Percentiles rank a stretch among this genome's conserved stretches.
phyloP scores from a whole-genome alignment of 768 basidiomycete species.

The Boletus coccyginus region DNA sequence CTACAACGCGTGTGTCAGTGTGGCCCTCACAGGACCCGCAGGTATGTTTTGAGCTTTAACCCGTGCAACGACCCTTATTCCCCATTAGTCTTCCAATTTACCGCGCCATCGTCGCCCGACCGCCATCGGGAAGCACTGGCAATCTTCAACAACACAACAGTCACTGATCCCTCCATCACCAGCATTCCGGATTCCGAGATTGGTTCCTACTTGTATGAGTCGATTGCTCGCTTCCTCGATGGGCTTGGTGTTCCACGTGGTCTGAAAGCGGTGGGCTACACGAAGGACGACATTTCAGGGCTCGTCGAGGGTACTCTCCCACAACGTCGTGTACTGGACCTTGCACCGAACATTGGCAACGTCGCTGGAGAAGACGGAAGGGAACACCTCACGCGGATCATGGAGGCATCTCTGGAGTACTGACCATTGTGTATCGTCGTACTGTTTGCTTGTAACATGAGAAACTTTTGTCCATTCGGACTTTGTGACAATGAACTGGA shows the following conservation, averaged over 20 bases:
- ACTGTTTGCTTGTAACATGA: conserved; percentile 9
- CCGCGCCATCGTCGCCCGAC: conserved; percentile 88
- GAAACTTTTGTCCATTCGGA: neutral
- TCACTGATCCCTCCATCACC: conserved; percentile 66
- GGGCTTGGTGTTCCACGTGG: conserved; percentile 83
- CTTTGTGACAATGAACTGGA: neutral
- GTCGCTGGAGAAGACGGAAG: conserved; percentile 79
- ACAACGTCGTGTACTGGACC: conserved; percentile 86
- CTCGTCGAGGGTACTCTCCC: conserved; percentile 92
- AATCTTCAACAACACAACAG: conserved; percentile 68
- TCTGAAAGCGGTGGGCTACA: conserved; percentile 78
- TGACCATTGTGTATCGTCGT: conserved; percentile 29
- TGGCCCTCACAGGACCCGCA: conserved; percentile 88
- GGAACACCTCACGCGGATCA: conserved; percentile 77
- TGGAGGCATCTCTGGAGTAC: conserved; percentile 78
- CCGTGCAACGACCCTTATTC: neutral
- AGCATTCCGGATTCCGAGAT: conserved; percentile 78
- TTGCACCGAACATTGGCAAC: conserved; percentile 88
- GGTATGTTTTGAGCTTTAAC: conserved; percentile 37
- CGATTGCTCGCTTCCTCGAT: conserved; percentile 87
- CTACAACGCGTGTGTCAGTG: conserved; percentile 39
- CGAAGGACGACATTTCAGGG: conserved; percentile 57
- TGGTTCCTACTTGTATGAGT: conserved; percentile 76
- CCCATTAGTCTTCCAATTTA: conserved; percentile 82
- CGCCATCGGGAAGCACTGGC: conserved; percentile 88